phyloP scores from a whole-genome alignment of 352 stramenopile genomes.

The Pythium rishiriense region DNA sequence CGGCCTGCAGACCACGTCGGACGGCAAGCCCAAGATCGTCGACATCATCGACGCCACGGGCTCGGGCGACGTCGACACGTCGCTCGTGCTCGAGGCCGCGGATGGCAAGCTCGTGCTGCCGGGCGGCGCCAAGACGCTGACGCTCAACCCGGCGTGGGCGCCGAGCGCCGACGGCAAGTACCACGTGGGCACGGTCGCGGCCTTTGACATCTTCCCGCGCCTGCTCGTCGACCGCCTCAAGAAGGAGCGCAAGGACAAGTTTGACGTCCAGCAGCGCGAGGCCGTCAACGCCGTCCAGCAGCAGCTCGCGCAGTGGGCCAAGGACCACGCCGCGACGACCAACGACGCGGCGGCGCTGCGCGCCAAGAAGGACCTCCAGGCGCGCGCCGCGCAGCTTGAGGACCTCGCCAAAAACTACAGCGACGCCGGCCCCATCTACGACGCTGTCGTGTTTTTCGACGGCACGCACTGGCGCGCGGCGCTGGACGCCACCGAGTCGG shows the following conservation, averaged over 20 bases:
- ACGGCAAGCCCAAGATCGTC: constrained; percentile 92
- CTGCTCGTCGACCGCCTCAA: constrained; percentile 71
- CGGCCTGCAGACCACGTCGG: constrained; percentile 82
- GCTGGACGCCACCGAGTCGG: constrained; percentile 83
- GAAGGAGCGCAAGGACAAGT: constrained; percentile 82
- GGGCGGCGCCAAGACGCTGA: constrained; percentile 51
- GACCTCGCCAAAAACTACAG: constrained; percentile 75
- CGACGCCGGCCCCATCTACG: constrained; percentile 92
- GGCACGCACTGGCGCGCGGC: constrained; percentile 73
- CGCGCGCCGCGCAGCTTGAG: constrained; percentile 66
- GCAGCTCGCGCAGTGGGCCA: constrained; percentile 56
- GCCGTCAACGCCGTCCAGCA: constrained; percentile 69
- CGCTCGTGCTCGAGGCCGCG: constrained; percentile 46
- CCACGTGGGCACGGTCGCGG: constrained; percentile 82
- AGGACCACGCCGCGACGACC: constrained; percentile 69
- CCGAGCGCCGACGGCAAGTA: constrained; percentile 61
- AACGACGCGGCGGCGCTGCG: constrained; percentile 45
- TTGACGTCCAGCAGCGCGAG: constrained; percentile 63
- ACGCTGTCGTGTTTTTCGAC: constrained; percentile 92
- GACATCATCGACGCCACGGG: constrained; percentile 96
- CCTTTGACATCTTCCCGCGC: constrained; percentile 89
- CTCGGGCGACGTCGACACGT: constrained; percentile 92
- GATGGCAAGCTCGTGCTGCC: constrained; percentile 51
- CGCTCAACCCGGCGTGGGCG: constrained; percentile 74
- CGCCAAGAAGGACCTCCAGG: constrained; percentile 84